Evolutionary conservation across 495 filamentous ascomycete species (phyloP), one percentile per base, ranked within the genome.

Genomic region (Trichoderma orchidacearum): DNA sequence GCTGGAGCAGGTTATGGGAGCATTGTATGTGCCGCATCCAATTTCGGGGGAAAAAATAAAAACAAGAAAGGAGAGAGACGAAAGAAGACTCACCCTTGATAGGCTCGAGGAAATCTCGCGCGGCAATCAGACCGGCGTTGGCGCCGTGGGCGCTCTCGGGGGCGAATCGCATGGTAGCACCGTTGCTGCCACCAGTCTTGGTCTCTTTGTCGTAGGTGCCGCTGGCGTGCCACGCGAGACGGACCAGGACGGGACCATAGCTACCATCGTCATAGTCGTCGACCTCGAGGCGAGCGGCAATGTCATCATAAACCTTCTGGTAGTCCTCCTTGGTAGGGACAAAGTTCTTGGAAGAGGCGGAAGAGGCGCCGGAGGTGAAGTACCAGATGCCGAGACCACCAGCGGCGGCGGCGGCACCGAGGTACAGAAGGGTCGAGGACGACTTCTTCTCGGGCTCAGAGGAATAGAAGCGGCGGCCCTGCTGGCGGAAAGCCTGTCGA

Each of bases 221-320:
- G 58, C 84, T 88, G 65, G 83, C 83, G 73, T 94, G 89, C 89
- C 89, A 94, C 53, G 87, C 88, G 63, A 94, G 80, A 65, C 89
- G 82, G 35, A 95, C 72, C 51, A 95, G 74, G 55, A 95, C 91
- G 30, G 93, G 93, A 56, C 89, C 93, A 66, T 95, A 98, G 74
- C 85, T 90, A 61, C 93, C 93, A 71, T 98, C 92, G 68, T 96
- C 93, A 65, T 96, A 96, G 58, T 96, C 89, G 60, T 93, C 89
- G 72, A 95, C 86, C 70, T 90, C 84, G 48, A 98, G 74, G 30
- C 75, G 72, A 63, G 75, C 70, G 34, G 93, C 90, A 64, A 98
- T 82, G 66, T 84, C 85, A 64, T 95, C 83, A 73, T 98, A 98
- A 59, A 96, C 90, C 73, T 87, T 85, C 80, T 96, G 90, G 76